Conservation (phyloP, 495 filamentous ascomycete genomes). For the Talaromyces proteolyticus region DNA sequence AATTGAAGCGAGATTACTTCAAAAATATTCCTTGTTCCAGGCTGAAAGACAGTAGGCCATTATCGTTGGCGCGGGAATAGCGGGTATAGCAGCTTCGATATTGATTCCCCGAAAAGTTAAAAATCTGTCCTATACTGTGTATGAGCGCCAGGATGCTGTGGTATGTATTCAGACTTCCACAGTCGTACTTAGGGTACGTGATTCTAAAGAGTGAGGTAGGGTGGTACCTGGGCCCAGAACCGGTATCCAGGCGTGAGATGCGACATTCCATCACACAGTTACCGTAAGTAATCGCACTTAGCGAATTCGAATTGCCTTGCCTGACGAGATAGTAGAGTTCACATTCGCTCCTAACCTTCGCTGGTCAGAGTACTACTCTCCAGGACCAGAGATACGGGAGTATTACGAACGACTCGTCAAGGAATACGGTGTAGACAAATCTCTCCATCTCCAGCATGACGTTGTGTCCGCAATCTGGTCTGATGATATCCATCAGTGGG, state of each 20-base stretch:
- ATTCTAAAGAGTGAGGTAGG: no score
- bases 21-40: neutral
- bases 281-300: neutral
- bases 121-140: neutral
- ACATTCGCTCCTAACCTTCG: neutral
- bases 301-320: no score
- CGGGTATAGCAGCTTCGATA: neutral
- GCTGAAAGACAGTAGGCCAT: neutral
- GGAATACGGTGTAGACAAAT: neutral
- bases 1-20: neutral
- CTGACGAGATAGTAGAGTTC: neutral
- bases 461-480: neutral
- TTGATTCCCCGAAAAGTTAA: neutral
- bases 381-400: neutral
- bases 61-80: conserved; percentile 1
- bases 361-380: conserved; percentile 1
- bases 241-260: conserved; percentile 1
- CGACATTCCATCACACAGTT: conserved; percentile 4
- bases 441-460: neutral
- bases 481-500: neutral
- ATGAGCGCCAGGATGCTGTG: neutral
- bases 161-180: no score
- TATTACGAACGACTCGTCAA: neutral
- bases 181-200: no score
- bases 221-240: conserved; percentile 2